These are phyloP conservation scores for Geotrichum aggregatum DNA, from an alignment of 1,139 yeast species.

Conservation along the genomic window DNA sequence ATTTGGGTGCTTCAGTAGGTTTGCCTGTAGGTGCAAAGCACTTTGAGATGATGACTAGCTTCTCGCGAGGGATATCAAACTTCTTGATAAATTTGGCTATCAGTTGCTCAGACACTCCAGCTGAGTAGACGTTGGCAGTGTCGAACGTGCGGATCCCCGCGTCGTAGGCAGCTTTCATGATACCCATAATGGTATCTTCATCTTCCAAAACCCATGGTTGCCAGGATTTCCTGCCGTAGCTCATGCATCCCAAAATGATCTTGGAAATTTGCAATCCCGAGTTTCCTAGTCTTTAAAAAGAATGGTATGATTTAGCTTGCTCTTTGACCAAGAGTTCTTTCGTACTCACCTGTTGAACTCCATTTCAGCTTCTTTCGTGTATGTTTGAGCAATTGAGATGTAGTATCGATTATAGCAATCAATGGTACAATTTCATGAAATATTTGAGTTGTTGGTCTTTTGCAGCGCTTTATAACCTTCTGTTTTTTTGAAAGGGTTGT, in stretches of 20 bases:
- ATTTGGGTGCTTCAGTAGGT: slow-evolving; percentile 45
- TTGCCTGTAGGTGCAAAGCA: slow-evolving; percentile 38
- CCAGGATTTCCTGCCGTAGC: slow-evolving; percentile 48
- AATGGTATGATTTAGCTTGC: background rate
- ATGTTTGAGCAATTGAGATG: too few species aligned
- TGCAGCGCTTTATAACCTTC: too few species aligned
- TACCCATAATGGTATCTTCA: slow-evolving; percentile 41
- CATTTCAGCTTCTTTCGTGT: too few species aligned
- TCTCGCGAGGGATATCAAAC: slow-evolving; percentile 28
- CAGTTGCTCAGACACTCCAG: slow-evolving; percentile 44
- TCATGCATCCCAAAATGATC: slow-evolving; percentile 56
- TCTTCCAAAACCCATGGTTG: slow-evolving; percentile 49
- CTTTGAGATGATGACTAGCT: slow-evolving; percentile 48
- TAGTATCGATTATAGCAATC: too few species aligned
- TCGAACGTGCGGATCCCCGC: slow-evolving; percentile 50
- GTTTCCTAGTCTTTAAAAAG: slow-evolving; percentile 42
- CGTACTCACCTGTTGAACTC: background rate
- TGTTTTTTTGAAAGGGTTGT: too few species aligned
- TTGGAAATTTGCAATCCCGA: slow-evolving; percentile 53
- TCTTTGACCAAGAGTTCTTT: background rate
- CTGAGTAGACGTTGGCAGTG: slow-evolving; percentile 49
- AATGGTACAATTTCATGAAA: too few species aligned
- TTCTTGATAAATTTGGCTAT: slow-evolving; percentile 45
- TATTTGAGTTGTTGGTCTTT: too few species aligned
- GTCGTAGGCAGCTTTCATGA: slow-evolving; percentile 38